These are phyloP conservation scores for Poteriospumella lacustris DNA, from an alignment of 108 stramenopile genomes.

Conservation along the genomic window DNA sequence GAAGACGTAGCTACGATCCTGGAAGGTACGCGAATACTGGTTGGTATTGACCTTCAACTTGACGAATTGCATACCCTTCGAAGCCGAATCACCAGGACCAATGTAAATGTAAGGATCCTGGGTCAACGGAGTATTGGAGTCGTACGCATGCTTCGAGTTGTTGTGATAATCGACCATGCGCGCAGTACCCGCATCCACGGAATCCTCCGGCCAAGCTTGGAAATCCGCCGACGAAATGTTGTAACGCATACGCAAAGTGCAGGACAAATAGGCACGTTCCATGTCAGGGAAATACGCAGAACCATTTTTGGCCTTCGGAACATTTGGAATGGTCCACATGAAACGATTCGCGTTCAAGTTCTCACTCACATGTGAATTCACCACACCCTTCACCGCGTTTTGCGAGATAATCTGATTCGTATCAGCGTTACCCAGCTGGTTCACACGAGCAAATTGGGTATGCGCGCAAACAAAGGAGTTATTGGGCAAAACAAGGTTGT, in stretches of 20 bases:
- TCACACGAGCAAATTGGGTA: slow-evolving; percentile 36
- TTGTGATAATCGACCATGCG: slow-evolving; percentile 24
- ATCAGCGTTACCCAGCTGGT: slow-evolving; percentile 52
- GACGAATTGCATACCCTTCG: slow-evolving; percentile 25
- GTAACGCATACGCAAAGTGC: slow-evolving; percentile 44
- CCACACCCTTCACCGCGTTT: not conserved
- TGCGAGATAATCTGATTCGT: not conserved
- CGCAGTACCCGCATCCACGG: slow-evolving; percentile 15
- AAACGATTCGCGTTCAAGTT: slow-evolving; percentile 38
- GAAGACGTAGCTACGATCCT: slow-evolving; percentile 50
- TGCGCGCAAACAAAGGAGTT: slow-evolving; percentile 35
- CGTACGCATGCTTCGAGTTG: slow-evolving; percentile 27
- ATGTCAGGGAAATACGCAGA: slow-evolving; percentile 21
- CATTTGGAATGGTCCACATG: slow-evolving; percentile 41
- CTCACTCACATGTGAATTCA: not conserved
- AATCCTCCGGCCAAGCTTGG: slow-evolving; percentile 34
- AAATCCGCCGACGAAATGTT: slow-evolving; percentile 44
- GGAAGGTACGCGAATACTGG: slow-evolving; percentile 52
- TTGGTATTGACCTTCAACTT: slow-evolving; percentile 44
- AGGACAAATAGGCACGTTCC: slow-evolving; percentile 25
- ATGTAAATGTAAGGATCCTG: slow-evolving; percentile 41
- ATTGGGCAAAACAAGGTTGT: not conserved
- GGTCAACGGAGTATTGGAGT: slow-evolving; percentile 25
- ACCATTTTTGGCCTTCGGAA: not conserved
- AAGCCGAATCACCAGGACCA: slow-evolving; percentile 4